Evolutionary conservation across 495 filamentous ascomycete genomes (phyloP), one percentile per base, ranked within the genome.

Genomic region (Neurospora africana): DNA sequence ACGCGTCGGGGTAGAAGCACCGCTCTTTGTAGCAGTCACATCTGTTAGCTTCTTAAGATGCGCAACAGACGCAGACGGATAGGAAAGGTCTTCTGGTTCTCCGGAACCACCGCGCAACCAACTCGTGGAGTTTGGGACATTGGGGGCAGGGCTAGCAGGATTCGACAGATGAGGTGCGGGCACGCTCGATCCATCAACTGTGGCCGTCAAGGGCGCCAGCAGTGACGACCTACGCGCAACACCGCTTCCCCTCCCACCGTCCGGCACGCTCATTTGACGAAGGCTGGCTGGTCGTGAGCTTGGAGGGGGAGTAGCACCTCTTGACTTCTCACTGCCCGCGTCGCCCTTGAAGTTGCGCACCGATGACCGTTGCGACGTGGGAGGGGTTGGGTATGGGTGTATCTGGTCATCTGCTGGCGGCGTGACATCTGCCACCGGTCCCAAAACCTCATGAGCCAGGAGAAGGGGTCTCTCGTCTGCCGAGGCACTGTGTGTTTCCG

Each of bases 21-120:
- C 95, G 84, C 91, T 97, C 94, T 97, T 96, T 85, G 87, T 80
- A 81, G 84, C 81, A 83, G 86, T 86, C 86, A 87, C 88, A 85
- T 89, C 83, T 88, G 94, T 97, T 91, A 97, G 93, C 93, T 90
- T 94, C 84, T 88, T 91, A 79, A 91, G 86, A 80, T 91, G 88
- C 82, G 90, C 80, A 81, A 85, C 82, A 75, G 86, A 87, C 75
- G 83, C 82, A 72, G 84, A 88, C 83, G 87, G 85, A 75, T 84
- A 85, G 82, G 83, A 84, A 79, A 83, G 83, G 83, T 85, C 80
- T 83, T 83, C 79, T 65, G 53, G 27, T 82, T 85, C 77, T 70
- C 80, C 83, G 79, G 78, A 82, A 79, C 76, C 83, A 83, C 80
- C 80, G 75, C 78, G 78, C 72, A 82, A 74, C 70, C 79, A 80